Conservation (phyloP, 2,329 filamentous ascomycete genomes). For the Fusarium sarcochroum region DNA sequence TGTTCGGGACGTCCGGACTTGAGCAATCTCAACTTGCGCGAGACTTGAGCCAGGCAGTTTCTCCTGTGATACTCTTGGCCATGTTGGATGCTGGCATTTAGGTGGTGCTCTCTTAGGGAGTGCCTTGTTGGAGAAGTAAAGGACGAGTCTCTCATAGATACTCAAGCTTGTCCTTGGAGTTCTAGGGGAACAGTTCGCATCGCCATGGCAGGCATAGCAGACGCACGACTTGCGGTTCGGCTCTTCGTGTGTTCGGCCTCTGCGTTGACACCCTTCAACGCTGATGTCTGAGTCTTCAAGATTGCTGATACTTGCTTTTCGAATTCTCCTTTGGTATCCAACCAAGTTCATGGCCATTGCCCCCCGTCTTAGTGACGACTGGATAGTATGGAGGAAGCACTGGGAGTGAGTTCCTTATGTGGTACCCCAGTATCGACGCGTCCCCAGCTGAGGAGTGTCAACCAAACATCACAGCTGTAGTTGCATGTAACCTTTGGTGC, state of each 20-base stretch:
- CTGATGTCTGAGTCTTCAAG: neutral
- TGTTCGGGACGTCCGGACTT: neutral
- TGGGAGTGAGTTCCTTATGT: neutral
- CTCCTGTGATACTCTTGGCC: neutral
- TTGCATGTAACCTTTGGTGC: neutral
- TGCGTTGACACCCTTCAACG: neutral
- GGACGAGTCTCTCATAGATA: neutral
- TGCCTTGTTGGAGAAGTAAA: neutral
- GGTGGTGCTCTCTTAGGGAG: neutral
- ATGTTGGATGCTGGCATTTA: no score
- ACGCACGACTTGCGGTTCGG: neutral
- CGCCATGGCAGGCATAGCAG: neutral
- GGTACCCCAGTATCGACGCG: neutral
- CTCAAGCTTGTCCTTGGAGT: neutral
- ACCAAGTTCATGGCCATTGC: neutral
- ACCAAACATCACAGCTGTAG: neutral
- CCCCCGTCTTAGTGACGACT: neutral
- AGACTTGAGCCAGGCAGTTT: neutral
- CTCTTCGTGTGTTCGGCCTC: neutral
- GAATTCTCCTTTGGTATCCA: neutral
- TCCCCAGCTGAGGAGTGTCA: no score
- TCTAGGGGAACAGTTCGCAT: neutral
- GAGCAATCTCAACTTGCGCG: neutral
- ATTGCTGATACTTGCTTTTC: neutral
- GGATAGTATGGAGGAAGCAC: neutral